These are phyloP conservation scores for Lolium multiflorum DNA, from an alignment of 176 grass and related monocot species.

Conservation along the genomic window DNA sequence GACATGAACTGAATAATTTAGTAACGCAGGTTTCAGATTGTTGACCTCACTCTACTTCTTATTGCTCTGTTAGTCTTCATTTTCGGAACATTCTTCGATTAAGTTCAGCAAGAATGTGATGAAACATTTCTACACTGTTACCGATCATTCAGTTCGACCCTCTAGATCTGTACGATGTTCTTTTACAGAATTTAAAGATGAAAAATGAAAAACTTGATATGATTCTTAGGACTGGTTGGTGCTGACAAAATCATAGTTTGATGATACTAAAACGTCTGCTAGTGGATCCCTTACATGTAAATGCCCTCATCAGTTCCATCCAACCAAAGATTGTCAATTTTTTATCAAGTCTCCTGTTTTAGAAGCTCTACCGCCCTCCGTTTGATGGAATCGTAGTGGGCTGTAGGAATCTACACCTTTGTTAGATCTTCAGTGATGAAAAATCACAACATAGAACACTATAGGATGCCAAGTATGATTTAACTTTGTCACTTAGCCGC, in stretches of 20 bases:
- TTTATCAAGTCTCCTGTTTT: background rate
- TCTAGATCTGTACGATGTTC: background rate
- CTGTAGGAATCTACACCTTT: background rate
- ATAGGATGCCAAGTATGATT: background rate
- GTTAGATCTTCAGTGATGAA: background rate
- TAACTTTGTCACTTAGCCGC: background rate
- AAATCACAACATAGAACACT: background rate
- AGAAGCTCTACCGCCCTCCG: background rate
- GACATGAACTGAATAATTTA: background rate
- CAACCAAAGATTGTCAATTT: background rate
- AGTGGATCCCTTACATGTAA: background rate
- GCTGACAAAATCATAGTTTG: background rate
- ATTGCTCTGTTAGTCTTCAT: background rate
- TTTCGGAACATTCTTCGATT: background rate
- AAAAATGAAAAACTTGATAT: background rate
- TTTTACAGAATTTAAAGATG: background rate
- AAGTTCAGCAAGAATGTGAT: background rate
- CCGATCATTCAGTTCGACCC: background rate
- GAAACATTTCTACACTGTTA: background rate
- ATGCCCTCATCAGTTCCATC: background rate
- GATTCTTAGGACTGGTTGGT: slow-evolving; percentile 4
- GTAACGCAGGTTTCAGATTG: background rate
- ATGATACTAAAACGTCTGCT: background rate
- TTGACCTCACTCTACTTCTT: background rate
- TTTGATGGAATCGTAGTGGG: background rate